phyloP scores from a whole-genome alignment of 1,284 basidiomycete genomes.

The Malassezia restricta region DNA sequence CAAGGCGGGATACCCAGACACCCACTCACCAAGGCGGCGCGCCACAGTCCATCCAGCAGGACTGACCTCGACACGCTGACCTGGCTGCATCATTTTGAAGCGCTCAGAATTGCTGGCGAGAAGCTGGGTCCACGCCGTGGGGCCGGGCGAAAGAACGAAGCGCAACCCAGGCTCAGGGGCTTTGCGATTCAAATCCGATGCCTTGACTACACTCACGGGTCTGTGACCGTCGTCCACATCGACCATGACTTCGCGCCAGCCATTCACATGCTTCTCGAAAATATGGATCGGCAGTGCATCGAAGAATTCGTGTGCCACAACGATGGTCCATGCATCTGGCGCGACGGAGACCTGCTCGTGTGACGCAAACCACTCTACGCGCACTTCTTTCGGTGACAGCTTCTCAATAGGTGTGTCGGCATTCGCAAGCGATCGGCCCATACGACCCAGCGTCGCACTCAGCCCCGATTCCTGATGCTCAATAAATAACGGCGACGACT shows the following conservation, averaged over 20 bases:
- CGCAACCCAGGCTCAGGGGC: slow-evolving; percentile 49
- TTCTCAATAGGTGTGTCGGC: slow-evolving; percentile 15
- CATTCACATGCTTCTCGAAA: slow-evolving; percentile 56
- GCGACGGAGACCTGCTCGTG: slow-evolving; percentile 57
- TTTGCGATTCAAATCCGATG: slow-evolving; percentile 21
- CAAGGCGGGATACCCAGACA: slow-evolving; percentile 24
- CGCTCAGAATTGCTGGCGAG: slow-evolving; percentile 31
- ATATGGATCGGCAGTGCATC: slow-evolving; percentile 88
- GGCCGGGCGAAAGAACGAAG: slow-evolving; percentile 57
- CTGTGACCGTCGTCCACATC: slow-evolving; percentile 47
- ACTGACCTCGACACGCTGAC: slow-evolving; percentile 38
- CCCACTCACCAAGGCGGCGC: slow-evolving; percentile 30
- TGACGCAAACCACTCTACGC: slow-evolving; percentile 62
- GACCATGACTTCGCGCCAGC: slow-evolving; percentile 79
- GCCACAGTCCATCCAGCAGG: slow-evolving; percentile 39
- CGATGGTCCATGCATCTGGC: slow-evolving; percentile 59
- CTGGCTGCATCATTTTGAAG: slow-evolving; percentile 27
- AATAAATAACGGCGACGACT: slow-evolving; percentile 38
- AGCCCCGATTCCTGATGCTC: slow-evolving; percentile 26
- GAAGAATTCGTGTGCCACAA: slow-evolving; percentile 94
- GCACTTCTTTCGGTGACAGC: slow-evolving; percentile 28
- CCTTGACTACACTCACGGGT: slow-evolving; percentile 23
- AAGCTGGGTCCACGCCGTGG: slow-evolving; percentile 58
- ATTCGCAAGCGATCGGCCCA: slow-evolving; percentile 22
- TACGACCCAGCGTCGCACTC: slow-evolving; percentile 16